A percentile compares a stretch with the other conserved stretches of the same genome.
phyloP scores from a whole-genome alignment of 345 rosid species.

The Linum tenue region DNA sequence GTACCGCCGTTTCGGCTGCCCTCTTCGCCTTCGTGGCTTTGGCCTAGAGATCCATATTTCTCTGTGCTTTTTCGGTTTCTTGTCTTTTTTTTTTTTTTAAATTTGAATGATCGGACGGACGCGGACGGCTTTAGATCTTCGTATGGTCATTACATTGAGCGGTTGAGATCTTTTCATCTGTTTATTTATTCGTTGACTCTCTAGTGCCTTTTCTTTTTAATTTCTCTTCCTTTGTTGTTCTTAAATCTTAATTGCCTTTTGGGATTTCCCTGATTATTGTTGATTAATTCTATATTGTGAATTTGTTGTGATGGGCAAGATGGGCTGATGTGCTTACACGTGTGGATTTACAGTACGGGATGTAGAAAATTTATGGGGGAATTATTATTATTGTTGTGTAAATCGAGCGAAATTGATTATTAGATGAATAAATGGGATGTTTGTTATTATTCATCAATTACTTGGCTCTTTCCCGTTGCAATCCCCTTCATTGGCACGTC shows the following conservation, averaged over 20 bases:
- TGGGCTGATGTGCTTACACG: conserved; percentile 14
- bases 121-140: conserved; percentile 16
- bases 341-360: conserved; percentile 1
- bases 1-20: conserved; percentile 41
- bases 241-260: conserved; percentile 21
- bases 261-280: neutral
- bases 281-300: conserved; percentile 5
- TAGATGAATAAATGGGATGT: conserved; percentile 11
- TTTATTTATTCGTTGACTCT: conserved; percentile 5
- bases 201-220: neutral
- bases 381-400: no score
- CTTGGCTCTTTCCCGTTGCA: no score
- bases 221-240: neutral
- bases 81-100: no score
- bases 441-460: conserved; percentile 3
- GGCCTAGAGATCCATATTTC: conserved; percentile 29
- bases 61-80: neutral
- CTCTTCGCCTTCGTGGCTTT: conserved; percentile 42
- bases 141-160: neutral
- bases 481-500: no score
- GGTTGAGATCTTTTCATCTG: conserved; percentile 17
- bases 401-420: neutral
- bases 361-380: no score
- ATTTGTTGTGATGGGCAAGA: conserved; percentile 8
- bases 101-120: neutral